These are phyloP conservation scores for Psophocarpus tetragonolobus DNA, from an alignment of 306 rosid genomes.

Conservation along the genomic window DNA sequence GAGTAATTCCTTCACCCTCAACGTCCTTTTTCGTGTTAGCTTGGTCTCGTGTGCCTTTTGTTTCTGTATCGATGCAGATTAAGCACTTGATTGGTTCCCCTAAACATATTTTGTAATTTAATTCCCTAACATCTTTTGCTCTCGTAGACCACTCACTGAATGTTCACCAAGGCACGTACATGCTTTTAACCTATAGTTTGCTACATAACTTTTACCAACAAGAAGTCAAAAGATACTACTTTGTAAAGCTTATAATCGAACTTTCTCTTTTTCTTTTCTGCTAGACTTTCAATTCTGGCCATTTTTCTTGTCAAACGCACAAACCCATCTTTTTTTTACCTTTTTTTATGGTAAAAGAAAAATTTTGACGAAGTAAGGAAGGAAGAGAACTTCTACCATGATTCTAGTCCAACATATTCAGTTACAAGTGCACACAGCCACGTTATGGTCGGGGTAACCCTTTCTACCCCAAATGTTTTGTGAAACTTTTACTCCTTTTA, in stretches of 20 bases:
- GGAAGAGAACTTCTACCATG: neutral
- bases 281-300: conserved; percentile 40
- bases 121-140: conserved; percentile 28
- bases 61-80: conserved; percentile 19
- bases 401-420: neutral
- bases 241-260: conserved; percentile 46
- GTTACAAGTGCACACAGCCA: neutral
- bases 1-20: neutral
- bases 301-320: conserved; percentile 44
- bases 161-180: conserved; percentile 38
- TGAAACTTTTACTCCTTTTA: neutral
- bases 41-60: conserved; percentile 11
- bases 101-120: conserved; percentile 1
- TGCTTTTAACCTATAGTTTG: conserved; percentile 40
- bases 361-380: neutral
- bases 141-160: conserved; percentile 51
- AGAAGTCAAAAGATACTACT: conserved; percentile 72
- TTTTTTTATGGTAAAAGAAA: neutral
- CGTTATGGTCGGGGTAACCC: neutral
- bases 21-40: neutral
- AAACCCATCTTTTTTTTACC: neutral
- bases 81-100: conserved; percentile 30
- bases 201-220: conserved; percentile 54
- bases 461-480: neutral
- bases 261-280: conserved; percentile 48